Conservation (phyloP, 2,329 filamentous ascomycete genomes). For the Chaetomium olivaceum region DNA sequence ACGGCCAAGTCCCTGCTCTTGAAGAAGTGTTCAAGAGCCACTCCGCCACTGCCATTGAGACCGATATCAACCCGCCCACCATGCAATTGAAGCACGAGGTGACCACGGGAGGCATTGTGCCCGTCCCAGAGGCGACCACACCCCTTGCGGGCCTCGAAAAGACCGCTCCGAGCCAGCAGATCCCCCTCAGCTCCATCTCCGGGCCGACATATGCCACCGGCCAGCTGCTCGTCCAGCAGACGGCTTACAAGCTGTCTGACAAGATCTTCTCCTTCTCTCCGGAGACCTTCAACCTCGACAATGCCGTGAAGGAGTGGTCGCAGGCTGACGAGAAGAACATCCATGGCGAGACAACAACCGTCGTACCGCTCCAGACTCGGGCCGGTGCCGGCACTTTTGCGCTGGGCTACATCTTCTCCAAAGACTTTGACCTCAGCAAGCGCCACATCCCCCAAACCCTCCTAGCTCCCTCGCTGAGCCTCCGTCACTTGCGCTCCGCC, state of each 20-base stretch:
- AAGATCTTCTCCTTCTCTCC: constrained; percentile 97
- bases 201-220: constrained; percentile 92
- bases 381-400: constrained; percentile 88
- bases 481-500: constrained; percentile 76
- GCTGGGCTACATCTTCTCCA: constrained; percentile 95
- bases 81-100: constrained; percentile 43
- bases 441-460: constrained; percentile 89
- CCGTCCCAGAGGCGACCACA: constrained; percentile 36
- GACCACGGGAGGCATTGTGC: constrained; percentile 39
- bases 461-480: constrained; percentile 78
- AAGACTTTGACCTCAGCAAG: constrained; percentile 91
- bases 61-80: constrained; percentile 17
- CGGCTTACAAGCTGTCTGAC: constrained; percentile 92
- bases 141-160: constrained; percentile 25
- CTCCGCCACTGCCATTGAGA: constrained; percentile 17
- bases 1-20: constrained; percentile 24
- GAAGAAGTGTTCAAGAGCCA: constrained; percentile 28
- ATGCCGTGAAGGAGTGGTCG: constrained; percentile 78
- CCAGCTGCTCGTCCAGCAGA: constrained; percentile 91
- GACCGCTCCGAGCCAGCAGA: constrained; percentile 55
- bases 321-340: constrained; percentile 71
- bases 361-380: constrained; percentile 82
- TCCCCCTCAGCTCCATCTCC: constrained; percentile 63
- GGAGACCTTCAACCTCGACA: constrained; percentile 87
- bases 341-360: constrained; percentile 74